Conservation (phyloP, 768 basidiomycete genomes). For the Pleurotus citrinopileatus region DNA sequence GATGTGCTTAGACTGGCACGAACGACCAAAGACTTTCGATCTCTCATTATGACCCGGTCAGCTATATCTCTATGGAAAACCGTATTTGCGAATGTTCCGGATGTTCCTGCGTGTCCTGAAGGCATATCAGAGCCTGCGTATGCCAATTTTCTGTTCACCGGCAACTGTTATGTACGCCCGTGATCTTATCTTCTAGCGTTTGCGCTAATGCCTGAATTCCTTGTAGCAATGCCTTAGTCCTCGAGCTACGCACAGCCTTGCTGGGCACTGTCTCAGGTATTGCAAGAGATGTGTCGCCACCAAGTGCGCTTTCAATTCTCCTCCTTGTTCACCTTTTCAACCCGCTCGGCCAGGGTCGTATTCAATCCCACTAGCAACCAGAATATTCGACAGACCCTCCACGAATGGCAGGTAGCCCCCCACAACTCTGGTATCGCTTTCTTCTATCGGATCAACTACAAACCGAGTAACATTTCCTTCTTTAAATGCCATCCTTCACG, state of each 20-base stretch:
- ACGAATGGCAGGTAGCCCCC: neutral
- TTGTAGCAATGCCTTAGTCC: neutral
- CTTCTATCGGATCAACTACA: too few species aligned
- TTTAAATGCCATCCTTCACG: too few species aligned
- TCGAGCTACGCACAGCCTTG: conserved; percentile 2
- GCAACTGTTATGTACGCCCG: neutral
- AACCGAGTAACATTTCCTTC: too few species aligned
- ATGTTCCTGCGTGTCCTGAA: neutral
- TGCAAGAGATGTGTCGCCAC: neutral
- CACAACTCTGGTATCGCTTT: neutral
- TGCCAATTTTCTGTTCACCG: neutral
- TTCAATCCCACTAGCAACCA: neutral
- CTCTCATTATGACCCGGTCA: neutral
- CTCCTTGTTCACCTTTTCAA: neutral
- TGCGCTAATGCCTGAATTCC: neutral
- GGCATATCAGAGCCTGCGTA: neutral
- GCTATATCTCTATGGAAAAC: neutral
- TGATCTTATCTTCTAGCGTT: neutral
- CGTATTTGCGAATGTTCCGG: neutral
- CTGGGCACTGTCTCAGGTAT: neutral
- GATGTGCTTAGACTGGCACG: neutral
- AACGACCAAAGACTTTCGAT: neutral
- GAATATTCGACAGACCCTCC: neutral
- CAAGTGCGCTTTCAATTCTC: neutral
- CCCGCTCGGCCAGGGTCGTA: neutral